These are phyloP conservation scores for Ophiostoma himal-ulmi DNA, from an alignment of 2,329 filamentous ascomycete genomes.

Conservation along the genomic window DNA sequence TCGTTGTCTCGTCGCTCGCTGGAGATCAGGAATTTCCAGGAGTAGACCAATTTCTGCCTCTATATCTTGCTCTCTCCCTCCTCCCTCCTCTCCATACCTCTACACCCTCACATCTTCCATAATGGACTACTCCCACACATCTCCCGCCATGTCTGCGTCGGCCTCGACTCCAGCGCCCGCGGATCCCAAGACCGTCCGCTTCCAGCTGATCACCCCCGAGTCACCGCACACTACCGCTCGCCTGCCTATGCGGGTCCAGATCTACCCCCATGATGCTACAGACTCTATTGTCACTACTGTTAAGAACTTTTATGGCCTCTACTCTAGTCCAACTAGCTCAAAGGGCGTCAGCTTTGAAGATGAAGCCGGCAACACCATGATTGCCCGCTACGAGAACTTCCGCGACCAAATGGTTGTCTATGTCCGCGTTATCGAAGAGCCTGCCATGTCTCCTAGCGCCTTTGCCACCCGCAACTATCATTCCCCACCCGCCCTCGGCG, in stretches of 20 bases:
- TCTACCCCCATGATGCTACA: conserved; percentile 91
- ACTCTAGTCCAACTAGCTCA: conserved; percentile 63
- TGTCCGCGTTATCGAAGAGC: conserved; percentile 72
- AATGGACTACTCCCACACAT: conserved; percentile 25
- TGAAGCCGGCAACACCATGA: conserved; percentile 78
- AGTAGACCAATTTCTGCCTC: neutral
- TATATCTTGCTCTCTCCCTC: neutral
- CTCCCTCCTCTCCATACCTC: neutral
- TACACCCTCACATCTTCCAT: neutral
- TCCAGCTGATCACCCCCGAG: conserved; percentile 66
- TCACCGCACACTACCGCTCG: conserved; percentile 65
- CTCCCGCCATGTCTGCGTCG: conserved; percentile 21
- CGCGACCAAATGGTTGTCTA: conserved; percentile 87
- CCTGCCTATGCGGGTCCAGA: conserved; percentile 80
- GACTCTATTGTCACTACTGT: conserved; percentile 97
- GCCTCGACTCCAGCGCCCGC: conserved; percentile 34
- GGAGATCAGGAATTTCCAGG: neutral
- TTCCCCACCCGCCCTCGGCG: conserved; percentile 19
- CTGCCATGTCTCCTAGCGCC: conserved; percentile 39
- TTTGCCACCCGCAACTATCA: conserved; percentile 32
- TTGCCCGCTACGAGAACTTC: conserved; percentile 95
- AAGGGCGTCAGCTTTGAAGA: conserved; percentile 95
- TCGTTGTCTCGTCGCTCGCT: neutral
- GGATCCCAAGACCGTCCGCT: conserved; percentile 68
- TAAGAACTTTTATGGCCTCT: conserved; percentile 98